Conservation (phyloP, 352 stramenopile species). For the Globisporangium viniferum region DNA sequence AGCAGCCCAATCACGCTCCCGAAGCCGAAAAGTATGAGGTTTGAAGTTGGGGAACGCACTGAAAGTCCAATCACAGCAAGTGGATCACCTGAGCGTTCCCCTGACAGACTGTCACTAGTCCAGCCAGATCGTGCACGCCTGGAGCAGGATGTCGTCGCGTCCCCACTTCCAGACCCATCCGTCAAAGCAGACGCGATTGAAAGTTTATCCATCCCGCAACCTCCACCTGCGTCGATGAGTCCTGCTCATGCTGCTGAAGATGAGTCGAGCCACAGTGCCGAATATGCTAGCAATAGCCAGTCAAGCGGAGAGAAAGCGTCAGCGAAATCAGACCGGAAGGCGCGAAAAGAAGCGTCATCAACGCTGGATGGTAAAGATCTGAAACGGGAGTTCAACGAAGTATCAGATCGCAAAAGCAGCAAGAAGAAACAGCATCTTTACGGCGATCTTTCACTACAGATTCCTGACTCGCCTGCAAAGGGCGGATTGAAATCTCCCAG, state of each 20-base stretch:
- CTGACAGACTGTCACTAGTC: neutral
- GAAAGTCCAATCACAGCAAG: neutral
- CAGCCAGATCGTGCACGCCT: neutral
- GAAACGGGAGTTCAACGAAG: constrained; percentile 3
- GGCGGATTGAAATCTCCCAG: constrained; percentile 6
- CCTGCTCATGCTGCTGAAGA: constrained; percentile 15
- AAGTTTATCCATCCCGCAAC: neutral
- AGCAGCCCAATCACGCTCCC: constrained; percentile 14
- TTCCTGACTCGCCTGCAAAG: constrained; percentile 24
- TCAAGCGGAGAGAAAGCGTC: constrained; percentile 22
- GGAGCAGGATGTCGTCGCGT: neutral
- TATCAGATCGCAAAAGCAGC: constrained; percentile 7
- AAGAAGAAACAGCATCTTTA: constrained; percentile 13
- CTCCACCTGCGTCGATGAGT: neutral
- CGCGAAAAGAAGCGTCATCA: neutral
- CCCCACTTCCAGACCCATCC: neutral
- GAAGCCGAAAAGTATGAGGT: neutral
- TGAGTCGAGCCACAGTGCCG: constrained; percentile 16
- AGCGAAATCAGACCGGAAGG: constrained; percentile 18
- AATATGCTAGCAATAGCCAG: constrained; percentile 14
- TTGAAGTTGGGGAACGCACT: neutral
- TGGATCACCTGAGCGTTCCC: neutral
- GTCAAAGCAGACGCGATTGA: neutral
- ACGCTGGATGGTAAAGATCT: constrained; percentile 5
- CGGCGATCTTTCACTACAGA: constrained; percentile 23